Evolutionary conservation across 805 yeast genomes (phyloP).

Genomic region (Candida berthetii): DNA sequence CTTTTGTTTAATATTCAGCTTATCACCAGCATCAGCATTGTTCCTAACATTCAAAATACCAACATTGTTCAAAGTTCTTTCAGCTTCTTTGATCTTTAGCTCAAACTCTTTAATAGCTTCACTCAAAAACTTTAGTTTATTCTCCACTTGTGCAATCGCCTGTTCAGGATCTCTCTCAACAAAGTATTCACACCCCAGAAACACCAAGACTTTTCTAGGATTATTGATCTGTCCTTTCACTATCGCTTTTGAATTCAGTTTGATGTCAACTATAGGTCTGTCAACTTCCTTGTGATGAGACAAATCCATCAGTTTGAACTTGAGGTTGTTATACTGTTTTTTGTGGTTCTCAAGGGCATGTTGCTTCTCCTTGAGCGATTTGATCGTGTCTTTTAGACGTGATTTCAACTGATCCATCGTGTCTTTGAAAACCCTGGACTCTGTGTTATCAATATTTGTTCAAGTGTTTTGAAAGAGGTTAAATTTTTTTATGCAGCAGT

Average conservation of each 20-base stretch:
- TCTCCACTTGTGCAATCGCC: slow-evolving; percentile 23
- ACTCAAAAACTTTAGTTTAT: slow-evolving; percentile 22
- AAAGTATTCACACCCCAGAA: slow-evolving; percentile 35
- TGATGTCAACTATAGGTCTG: slow-evolving; percentile 10
- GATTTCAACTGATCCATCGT: not conserved
- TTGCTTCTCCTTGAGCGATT: slow-evolving; percentile 3
- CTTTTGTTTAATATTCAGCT: slow-evolving; percentile 1
- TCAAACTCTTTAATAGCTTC: slow-evolving; percentile 36
- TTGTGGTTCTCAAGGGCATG: slow-evolving; percentile 10
- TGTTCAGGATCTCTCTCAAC: slow-evolving; percentile 24
- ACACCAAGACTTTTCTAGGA: slow-evolving; percentile 21
- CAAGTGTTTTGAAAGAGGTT: too few relatives aligned
- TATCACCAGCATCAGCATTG: not conserved
- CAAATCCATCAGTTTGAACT: slow-evolving; percentile 13
- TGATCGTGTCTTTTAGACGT: not conserved
- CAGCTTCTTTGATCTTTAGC: slow-evolving; percentile 32
- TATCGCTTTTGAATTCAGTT: slow-evolving; percentile 13
- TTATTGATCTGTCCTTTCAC: slow-evolving; percentile 13
- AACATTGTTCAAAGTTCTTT: slow-evolving; percentile 24
- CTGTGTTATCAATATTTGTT: too few relatives aligned
- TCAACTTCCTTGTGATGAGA: slow-evolving; percentile 5
- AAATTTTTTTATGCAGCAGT: too few relatives aligned
- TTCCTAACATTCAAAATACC: slow-evolving; percentile 13
- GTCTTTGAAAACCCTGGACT: too few relatives aligned
- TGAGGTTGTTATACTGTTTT: slow-evolving; percentile 13